Percentiles rank a stretch among this genome's conserved stretches.
These are phyloP conservation scores for Aspergillus sp. DNA, from an alignment of 2,329 filamentous ascomycete genomes.

Conservation along the genomic window DNA sequence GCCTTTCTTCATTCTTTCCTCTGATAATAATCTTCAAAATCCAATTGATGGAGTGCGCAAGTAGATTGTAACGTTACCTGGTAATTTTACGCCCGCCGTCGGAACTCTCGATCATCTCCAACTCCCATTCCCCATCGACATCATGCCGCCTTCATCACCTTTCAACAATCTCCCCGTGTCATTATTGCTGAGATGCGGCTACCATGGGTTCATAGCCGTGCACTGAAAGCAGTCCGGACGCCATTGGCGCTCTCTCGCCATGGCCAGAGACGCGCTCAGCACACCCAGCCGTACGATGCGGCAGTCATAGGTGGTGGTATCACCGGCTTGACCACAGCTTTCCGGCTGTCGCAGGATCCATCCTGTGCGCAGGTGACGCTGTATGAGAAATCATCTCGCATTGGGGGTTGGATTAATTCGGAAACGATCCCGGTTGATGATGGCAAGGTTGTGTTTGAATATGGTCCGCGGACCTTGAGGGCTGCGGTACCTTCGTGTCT, in stretches of 20 bases:
- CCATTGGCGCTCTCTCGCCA: constrained; percentile 12
- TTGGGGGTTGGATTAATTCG: constrained; percentile 83
- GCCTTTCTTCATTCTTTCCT: background rate
- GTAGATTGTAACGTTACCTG: no score
- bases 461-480: constrained; percentile 73
- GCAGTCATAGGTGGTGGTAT: constrained; percentile 78
- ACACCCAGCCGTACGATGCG: constrained; percentile 36
- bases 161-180: background rate
- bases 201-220: constrained; percentile 16
- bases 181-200: constrained; percentile 22
- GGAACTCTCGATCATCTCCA: no score
- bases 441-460: constrained; percentile 69
- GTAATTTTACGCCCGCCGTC: no score
- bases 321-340: constrained; percentile 73
- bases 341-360: constrained; percentile 68
- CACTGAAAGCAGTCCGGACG: constrained; percentile 13
- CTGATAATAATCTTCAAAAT: background rate
- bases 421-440: constrained; percentile 56
- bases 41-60: no score
- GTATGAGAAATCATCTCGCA: constrained; percentile 64
- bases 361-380: constrained; percentile 69
- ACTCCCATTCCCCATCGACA: no score
- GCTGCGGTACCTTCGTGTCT: constrained; percentile 55
- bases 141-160: background rate
- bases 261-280: constrained; percentile 15